A percentile compares a stretch with the other conserved stretches of the same genome.
Evolutionary conservation across 768 basidiomycete genomes (phyloP).

Genomic region (Austroboletus eburneus): DNA sequence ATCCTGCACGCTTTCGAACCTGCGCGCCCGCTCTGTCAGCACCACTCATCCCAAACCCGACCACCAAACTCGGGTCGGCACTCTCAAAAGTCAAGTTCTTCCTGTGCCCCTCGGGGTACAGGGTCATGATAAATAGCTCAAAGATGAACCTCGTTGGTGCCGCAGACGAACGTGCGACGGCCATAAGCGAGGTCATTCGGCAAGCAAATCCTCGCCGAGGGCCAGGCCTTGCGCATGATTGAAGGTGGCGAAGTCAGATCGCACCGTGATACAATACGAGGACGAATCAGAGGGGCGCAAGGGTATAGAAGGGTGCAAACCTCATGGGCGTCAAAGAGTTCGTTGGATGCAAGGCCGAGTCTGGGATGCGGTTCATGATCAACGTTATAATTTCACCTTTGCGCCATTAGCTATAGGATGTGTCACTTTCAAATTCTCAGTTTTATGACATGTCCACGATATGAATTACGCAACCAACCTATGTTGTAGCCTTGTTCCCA

Average conservation of each 20-base stretch:
- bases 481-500: conserved; percentile 35
- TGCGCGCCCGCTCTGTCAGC: conserved; percentile 21
- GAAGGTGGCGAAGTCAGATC: conserved; percentile 26
- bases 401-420: neutral
- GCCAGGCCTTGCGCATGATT: conserved; percentile 12
- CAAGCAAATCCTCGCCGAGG: conserved; percentile 22
- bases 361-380: conserved; percentile 19
- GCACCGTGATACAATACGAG: conserved; percentile 20
- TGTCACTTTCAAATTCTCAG: neutral
- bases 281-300: conserved; percentile 22
- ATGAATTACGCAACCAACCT: conserved; percentile 40
- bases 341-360: conserved; percentile 17
- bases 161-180: conserved; percentile 35
- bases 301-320: conserved; percentile 4
- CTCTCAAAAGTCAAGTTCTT: conserved; percentile 27
- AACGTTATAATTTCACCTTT: too few species aligned
- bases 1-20: conserved; percentile 18
- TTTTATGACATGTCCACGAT: conserved; percentile 39
- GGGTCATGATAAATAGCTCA: conserved; percentile 14
- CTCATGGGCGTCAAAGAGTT: neutral
- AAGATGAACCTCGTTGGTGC: conserved; percentile 19
- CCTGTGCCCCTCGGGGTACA: conserved; percentile 39
- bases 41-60: conserved; percentile 28
- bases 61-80: too few species aligned
- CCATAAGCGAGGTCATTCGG: conserved; percentile 33